These are phyloP conservation scores for Vanderwaltozyma verrucispora DNA, from an alignment of 805 yeast species.

Conservation along the genomic window DNA sequence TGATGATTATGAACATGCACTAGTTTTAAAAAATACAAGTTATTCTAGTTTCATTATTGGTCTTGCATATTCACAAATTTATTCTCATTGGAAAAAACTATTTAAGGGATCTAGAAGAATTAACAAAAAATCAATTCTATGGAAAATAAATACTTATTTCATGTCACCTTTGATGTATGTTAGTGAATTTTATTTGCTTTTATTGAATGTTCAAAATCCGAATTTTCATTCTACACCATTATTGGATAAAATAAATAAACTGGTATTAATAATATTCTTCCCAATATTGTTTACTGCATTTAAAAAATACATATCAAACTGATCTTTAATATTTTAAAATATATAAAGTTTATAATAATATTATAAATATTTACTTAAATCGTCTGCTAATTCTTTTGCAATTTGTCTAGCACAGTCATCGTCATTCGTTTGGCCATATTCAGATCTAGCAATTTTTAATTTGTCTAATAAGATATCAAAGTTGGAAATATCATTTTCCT, in stretches of 20 bases:
- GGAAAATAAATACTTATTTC: conserved; percentile 15
- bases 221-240: conserved; percentile 17
- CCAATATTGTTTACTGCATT: conserved; percentile 20
- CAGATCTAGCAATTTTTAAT: conserved; percentile 13
- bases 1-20: conserved; percentile 27
- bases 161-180: conserved; percentile 19
- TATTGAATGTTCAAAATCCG: conserved; percentile 19
- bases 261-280: conserved; percentile 17
- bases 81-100: conserved; percentile 21
- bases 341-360: not conserved
- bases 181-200: conserved; percentile 24
- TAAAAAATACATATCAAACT: conserved; percentile 8
- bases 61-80: conserved; percentile 18
- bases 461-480: conserved; percentile 3
- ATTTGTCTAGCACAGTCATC: conserved; percentile 11
- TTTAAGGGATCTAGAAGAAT: conserved; percentile 11
- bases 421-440: conserved; percentile 7
- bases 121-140: conserved; percentile 7
- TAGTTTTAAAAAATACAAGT: conserved; percentile 21
- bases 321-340: not conserved
- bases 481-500: not conserved
- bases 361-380: conserved; percentile 7
- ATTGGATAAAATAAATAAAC: conserved; percentile 18
- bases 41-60: conserved; percentile 24
- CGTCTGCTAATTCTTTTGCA: conserved; percentile 19